Base-by-base conservation (phyloP, 2,329 filamentous ascomycete species). In the Talaromyces sp. region DNA sequence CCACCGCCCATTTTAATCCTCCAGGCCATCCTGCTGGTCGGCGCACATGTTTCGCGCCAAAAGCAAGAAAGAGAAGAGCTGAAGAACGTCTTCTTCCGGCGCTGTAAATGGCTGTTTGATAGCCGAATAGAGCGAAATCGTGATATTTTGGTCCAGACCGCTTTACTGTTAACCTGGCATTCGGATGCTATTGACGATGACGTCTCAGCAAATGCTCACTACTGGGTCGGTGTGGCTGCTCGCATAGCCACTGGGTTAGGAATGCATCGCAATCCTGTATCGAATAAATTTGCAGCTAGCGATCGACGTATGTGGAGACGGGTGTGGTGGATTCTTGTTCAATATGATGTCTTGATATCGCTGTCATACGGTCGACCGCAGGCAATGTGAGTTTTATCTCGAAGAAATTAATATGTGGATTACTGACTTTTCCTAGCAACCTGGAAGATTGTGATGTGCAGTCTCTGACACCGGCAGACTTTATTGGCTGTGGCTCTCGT, bases 121-220 rank as follows among this genome's bases (percentile, higher is more conserved):
- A 77, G 75, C 31, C 78, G 83, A 5, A 79, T 82, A 40, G 83
- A 85, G 65, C 77, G 81, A 30, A 82, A 85, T 65, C 77, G 83
- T 14, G 79, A 82, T 63, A 77, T 79, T 34, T 75, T 85, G 56
- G 76, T 85, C n/a, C 83, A 85, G 68, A 80, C 80, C 3, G 81
- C 82, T 1, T 71, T 85, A 27, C 75, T 85, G 1, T 66, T 85
- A 58, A 84, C 82, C 2, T 85, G 83, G 83, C 80, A 84, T 64
- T 80, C 81, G 1, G 81, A 85, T 56, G 71, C 70, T 8, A 78
- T 81, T 14, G 81, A 82, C 28, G 83, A 85, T 64, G 82, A 84
- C 68, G 79, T 85, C 6, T 73, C 81, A 4, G 80, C 81, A 44
- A 85, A 85, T 65, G 78, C 80, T 16, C 83, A 77, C 64, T 74